phyloP scores from a whole-genome alignment of 2,329 filamentous ascomycete species.

The Tympanopsis confertula region DNA sequence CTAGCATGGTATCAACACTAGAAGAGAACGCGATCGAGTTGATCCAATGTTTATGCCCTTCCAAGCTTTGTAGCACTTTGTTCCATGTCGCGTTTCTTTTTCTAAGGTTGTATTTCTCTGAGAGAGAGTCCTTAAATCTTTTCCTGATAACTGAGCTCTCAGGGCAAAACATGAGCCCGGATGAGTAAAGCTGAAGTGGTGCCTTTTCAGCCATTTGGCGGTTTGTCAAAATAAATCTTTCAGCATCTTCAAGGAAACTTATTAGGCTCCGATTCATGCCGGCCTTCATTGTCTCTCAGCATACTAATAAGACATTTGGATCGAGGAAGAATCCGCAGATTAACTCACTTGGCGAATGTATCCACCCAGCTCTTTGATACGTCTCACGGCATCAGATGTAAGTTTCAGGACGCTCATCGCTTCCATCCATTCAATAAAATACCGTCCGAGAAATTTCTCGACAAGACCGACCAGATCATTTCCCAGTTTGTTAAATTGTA shows the following conservation, averaged over 20 bases:
- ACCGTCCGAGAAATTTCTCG: neutral
- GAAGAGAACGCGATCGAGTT: neutral
- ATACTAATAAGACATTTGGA: neutral
- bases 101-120: neutral
- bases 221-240: neutral
- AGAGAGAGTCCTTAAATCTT: neutral
- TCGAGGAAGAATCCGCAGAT: neutral
- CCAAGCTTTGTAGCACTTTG: neutral
- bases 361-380: neutral
- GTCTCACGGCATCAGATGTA: neutral
- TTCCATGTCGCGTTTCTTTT: neutral
- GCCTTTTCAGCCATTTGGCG: neutral
- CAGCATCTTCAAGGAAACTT: neutral
- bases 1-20: neutral
- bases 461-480: neutral
- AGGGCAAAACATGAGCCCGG: neutral
- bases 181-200: neutral
- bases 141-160: conserved; percentile 1
- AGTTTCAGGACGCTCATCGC: neutral
- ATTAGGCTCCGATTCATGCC: neutral
- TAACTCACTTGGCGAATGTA: neutral
- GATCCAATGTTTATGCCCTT: neutral
- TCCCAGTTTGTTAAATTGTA: neutral
- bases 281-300: too few species aligned
- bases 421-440: neutral